phyloP scores from a whole-genome alignment of 2,329 filamentous ascomycete species.

The Pseudogymnoascus sp. region DNA sequence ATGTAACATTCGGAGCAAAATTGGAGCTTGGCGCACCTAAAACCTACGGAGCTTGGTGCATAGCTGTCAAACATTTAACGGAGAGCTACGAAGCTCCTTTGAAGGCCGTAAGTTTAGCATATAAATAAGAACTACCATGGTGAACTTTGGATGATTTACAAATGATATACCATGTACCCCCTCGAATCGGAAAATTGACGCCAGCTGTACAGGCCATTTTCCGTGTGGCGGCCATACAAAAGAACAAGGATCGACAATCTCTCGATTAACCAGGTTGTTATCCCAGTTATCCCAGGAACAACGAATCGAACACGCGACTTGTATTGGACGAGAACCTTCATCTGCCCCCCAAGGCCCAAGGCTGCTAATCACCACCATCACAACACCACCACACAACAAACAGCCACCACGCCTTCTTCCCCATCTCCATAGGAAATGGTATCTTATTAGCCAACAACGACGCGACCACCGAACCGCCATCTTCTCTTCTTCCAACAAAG shows the following conservation, averaged over 20 bases:
- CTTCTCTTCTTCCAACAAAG: background rate
- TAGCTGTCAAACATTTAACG: background rate
- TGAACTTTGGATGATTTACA: background rate
- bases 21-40: background rate
- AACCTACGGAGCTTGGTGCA: background rate
- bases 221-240: background rate
- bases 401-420: background rate
- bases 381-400: background rate
- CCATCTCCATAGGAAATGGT: background rate
- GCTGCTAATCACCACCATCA: background rate
- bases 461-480: background rate
- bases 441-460: background rate
- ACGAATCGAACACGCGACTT: slow-evolving; percentile 6
- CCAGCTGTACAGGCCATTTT: background rate
- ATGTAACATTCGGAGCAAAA: background rate
- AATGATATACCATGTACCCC: background rate
- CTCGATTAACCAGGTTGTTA: slow-evolving; percentile 5
- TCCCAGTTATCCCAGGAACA: slow-evolving; percentile 5
- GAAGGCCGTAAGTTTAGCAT: background rate
- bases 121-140: background rate
- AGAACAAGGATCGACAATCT: slow-evolving; percentile 1
- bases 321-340: slow-evolving; percentile 5
- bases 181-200: background rate
- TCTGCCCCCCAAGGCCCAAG: background rate
- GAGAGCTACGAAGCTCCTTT: background rate